Percentiles rank a stretch among this genome's conserved stretches.
These are phyloP conservation scores for Lentinus polychrous DNA, from an alignment of 1,284 basidiomycete genomes.

Conservation along the genomic window DNA sequence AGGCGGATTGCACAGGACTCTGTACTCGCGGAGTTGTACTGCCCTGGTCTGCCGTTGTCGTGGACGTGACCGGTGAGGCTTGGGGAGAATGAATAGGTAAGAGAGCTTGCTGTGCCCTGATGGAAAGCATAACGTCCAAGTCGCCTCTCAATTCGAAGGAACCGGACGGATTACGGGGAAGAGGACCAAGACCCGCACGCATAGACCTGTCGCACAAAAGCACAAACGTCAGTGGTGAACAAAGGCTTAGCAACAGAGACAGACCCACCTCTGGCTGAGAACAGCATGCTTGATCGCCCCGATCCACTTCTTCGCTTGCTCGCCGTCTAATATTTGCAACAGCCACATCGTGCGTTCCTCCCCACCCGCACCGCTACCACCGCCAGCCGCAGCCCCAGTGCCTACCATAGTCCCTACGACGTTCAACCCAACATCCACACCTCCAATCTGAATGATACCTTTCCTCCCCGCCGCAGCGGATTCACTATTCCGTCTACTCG, in stretches of 20 bases:
- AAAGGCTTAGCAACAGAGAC: not conserved
- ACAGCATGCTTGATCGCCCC: conserved; percentile 63
- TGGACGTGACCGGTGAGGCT: conserved; percentile 6
- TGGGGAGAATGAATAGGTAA: conserved; percentile 22
- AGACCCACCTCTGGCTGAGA: conserved; percentile 55
- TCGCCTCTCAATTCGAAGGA: conserved; percentile 52
- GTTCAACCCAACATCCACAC: conserved; percentile 37
- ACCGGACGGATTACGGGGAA: conserved; percentile 32
- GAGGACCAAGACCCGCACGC: conserved; percentile 54
- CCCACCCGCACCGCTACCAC: conserved; percentile 1
- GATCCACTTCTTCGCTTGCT: conserved; percentile 68
- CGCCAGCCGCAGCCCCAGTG: conserved; percentile 2
- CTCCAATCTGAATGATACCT: conserved; percentile 61
- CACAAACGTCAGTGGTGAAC: conserved; percentile 5
- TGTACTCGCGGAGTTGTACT: conserved; percentile 4
- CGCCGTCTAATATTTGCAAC: conserved; percentile 52
- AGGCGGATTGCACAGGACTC: conserved; percentile 10
- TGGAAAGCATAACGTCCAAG: conserved; percentile 75
- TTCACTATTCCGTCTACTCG: not conserved
- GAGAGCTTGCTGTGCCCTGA: conserved; percentile 53
- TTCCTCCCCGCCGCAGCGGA: conserved; percentile 44
- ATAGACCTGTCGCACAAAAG: conserved; percentile 39
- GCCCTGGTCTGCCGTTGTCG: conserved; percentile 2
- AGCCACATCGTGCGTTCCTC: conserved; percentile 57
- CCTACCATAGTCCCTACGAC: not conserved